Conservation (phyloP, 139 green algal species). For the Yamagishiella unicocca region DNA sequence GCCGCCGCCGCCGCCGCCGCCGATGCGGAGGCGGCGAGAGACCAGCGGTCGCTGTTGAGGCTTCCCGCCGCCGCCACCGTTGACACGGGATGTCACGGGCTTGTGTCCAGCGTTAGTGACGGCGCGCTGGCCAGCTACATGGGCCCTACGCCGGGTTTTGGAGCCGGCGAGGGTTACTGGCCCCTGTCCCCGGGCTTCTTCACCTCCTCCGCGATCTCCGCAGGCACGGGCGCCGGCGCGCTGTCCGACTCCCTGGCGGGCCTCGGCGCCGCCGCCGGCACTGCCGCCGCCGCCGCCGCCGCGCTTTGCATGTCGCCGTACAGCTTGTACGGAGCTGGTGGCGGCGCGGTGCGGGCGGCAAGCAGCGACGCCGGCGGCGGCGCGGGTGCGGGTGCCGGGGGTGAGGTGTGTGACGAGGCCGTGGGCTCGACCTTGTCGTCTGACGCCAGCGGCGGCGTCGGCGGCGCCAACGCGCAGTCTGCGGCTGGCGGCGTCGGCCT, state of each 20-base stretch:
- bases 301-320: neutral
- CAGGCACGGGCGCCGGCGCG: neutral
- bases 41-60: neutral
- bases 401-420: too few species aligned
- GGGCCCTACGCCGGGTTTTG: neutral
- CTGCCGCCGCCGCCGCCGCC: neutral
- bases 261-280: neutral
- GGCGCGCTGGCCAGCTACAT: constrained; percentile 21
- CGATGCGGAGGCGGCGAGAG: neutral
- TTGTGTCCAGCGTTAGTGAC: constrained; percentile 18
- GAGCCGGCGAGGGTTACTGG: neutral
- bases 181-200: neutral
- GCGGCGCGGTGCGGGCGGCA: neutral
- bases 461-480: too few species aligned
- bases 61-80: neutral
- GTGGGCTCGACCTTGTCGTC: too few species aligned
- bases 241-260: neutral
- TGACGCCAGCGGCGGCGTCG: too few species aligned
- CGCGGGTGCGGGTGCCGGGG: neutral
- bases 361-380: neutral
- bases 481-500: too few species aligned
- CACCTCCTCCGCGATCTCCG: neutral
- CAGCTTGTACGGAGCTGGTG: neutral
- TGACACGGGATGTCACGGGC: neutral
- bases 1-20: too few species aligned